phyloP scores from a whole-genome alignment of 202 grass and related monocot genomes.

The Elaeis oleifera region DNA sequence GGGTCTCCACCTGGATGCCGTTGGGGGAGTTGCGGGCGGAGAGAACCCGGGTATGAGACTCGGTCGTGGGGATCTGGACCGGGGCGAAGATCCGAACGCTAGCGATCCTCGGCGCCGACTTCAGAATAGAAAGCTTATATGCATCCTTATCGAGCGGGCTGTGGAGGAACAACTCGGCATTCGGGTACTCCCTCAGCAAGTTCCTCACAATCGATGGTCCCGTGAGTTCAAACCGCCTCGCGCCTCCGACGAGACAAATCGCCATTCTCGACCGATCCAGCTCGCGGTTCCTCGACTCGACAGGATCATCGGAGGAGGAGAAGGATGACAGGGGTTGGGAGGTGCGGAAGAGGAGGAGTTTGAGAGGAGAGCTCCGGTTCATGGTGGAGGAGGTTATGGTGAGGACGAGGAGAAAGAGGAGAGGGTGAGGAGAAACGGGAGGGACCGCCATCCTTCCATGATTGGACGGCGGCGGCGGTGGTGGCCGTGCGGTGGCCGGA shows the following conservation, averaged over 20 bases:
- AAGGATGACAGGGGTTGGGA: no score
- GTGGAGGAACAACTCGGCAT: slow-evolving; percentile 70
- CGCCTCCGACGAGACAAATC: slow-evolving; percentile 74
- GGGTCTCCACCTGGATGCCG: slow-evolving; percentile 50
- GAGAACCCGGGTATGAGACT: slow-evolving; percentile 35
- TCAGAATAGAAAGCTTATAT: slow-evolving; percentile 57
- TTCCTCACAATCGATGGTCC: slow-evolving; percentile 64
- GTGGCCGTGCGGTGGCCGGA: no score
- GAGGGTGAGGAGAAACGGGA: background rate
- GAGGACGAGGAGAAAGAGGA: slow-evolving; percentile 6
- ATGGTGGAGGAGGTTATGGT: background rate
- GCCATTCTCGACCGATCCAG: slow-evolving; percentile 23
- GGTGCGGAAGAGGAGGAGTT: background rate
- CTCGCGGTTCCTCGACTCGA: background rate
- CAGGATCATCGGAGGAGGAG: no score
- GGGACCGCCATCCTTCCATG: background rate
- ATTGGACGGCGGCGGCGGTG: background rate
- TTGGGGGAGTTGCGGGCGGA: slow-evolving; percentile 47
- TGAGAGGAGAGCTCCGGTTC: background rate
- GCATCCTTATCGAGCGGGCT: slow-evolving; percentile 56
- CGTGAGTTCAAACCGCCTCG: slow-evolving; percentile 82
- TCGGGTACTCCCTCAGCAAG: slow-evolving; percentile 23
- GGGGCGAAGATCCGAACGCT: slow-evolving; percentile 47
- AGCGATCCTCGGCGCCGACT: slow-evolving; percentile 28
- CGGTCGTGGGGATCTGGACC: slow-evolving; percentile 26